phyloP scores from a whole-genome alignment of 129 eudicot species.

The Flaveria ramosissima region DNA sequence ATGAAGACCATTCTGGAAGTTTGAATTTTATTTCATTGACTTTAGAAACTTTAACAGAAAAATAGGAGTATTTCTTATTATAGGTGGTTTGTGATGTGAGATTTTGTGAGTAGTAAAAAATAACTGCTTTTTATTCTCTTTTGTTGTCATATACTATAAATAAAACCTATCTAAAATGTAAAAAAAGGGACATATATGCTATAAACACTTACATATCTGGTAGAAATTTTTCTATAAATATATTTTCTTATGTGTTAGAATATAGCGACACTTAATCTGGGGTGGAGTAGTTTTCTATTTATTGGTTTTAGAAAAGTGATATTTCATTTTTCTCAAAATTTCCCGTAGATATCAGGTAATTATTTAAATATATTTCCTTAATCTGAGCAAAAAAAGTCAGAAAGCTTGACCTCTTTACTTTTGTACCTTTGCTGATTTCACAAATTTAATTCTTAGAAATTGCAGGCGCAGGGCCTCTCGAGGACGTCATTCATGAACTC shows the following conservation, averaged over 20 bases:
- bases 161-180: conserved; percentile 13
- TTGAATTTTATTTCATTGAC: conserved; percentile 15
- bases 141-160: not conserved
- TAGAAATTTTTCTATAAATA: not conserved
- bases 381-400: not conserved
- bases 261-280: not conserved
- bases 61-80: conserved; percentile 18
- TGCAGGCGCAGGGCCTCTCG: conserved; percentile 69
- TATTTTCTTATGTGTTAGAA: not conserved
- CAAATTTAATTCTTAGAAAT: conserved; percentile 42
- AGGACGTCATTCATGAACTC: conserved; percentile 79
- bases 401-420: conserved; percentile 9
- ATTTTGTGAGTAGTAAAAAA: not conserved
- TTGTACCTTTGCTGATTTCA: conserved; percentile 24
- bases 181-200: not conserved
- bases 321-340: not conserved
- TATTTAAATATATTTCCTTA: conserved; percentile 5
- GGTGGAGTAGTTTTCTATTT: conserved; percentile 2
- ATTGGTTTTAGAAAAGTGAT: conserved; percentile 13
- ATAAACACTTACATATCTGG: not conserved
- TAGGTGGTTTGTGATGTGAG: conserved; percentile 16
- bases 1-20: not conserved
- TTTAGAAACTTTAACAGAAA: conserved; percentile 16
- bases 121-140: not conserved
- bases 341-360: not conserved